Conservation (phyloP, 2,329 filamentous ascomycete genomes). For the Triangularia setosa region DNA sequence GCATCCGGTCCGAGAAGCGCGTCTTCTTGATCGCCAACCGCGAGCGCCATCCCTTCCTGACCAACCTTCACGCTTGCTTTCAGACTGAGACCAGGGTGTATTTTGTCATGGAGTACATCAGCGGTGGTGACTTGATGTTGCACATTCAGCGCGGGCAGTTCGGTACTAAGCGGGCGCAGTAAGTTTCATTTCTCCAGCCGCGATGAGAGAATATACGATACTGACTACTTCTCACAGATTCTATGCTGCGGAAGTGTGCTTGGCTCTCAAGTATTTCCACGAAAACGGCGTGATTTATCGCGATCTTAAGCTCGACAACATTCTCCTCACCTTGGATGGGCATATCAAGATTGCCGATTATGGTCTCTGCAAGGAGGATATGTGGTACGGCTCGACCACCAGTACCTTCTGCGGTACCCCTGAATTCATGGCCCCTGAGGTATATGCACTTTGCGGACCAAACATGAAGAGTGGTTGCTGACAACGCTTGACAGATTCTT, state of each 20-base stretch:
- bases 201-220: constrained; percentile 7
- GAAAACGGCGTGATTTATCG: constrained; percentile 99
- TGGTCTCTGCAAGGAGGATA: constrained; percentile 98
- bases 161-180: constrained; percentile 88
- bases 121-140: constrained; percentile 96
- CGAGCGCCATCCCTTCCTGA: constrained; percentile 91
- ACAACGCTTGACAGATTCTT: constrained; percentile 61
- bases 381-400: constrained; percentile 98
- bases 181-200: constrained; percentile 47
- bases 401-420: constrained; percentile 99
- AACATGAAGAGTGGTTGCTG: constrained; percentile 54
- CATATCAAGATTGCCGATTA: constrained; percentile 99
- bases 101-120: constrained; percentile 99
- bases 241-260: constrained; percentile 94
- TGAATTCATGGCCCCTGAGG: constrained; percentile 98
- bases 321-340: constrained; percentile 87
- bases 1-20: constrained; percentile 93
- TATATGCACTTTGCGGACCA: constrained; percentile 39
- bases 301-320: constrained; percentile 90
- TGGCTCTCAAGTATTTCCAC: constrained; percentile 98
- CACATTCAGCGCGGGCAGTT: constrained; percentile 98
- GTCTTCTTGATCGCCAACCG: constrained; percentile 97
- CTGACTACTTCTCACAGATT: constrained; percentile 48
- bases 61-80: constrained; percentile 95
- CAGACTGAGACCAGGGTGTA: constrained; percentile 98